phyloP scores from a whole-genome alignment of 2,329 filamentous ascomycete genomes.

The Tolypocladium album region DNA sequence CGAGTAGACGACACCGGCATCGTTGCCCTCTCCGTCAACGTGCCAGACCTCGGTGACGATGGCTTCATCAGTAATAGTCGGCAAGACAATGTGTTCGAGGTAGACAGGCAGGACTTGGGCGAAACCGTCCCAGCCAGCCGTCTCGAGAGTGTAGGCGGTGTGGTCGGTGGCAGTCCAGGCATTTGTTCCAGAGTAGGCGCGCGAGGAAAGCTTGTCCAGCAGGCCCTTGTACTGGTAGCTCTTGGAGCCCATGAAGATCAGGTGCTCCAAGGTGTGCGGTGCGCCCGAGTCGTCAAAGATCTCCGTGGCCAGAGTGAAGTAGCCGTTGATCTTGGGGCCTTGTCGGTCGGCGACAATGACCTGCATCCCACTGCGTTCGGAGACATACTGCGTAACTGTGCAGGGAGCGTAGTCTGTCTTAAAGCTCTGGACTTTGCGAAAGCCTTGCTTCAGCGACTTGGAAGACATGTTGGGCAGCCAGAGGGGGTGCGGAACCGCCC shows the following conservation, averaged over 20 bases:
- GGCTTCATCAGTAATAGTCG: conserved; percentile 82
- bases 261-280: conserved; percentile 74
- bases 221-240: conserved; percentile 92
- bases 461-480: conserved; percentile 38
- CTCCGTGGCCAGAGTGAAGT: conserved; percentile 92
- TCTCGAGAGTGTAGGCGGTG: conserved; percentile 90
- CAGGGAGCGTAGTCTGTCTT: conserved; percentile 82
- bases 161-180: conserved; percentile 96
- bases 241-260: conserved; percentile 84
- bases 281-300: conserved; percentile 96
- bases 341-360: conserved; percentile 85
- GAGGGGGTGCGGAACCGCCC: conserved; percentile 8
- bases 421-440: conserved; percentile 79
- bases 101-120: conserved; percentile 91
- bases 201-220: conserved; percentile 83
- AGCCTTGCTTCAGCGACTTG: conserved; percentile 43
- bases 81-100: conserved; percentile 84
- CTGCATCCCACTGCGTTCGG: conserved; percentile 86
- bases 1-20: conserved; percentile 95
- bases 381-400: conserved; percentile 90
- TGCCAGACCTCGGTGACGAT: conserved; percentile 97
- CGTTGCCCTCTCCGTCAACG: conserved; percentile 83
- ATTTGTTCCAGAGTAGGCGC: conserved; percentile 89
- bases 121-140: conserved; percentile 95
- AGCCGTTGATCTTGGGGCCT: conserved; percentile 90